phyloP scores from a whole-genome alignment of 768 basidiomycete species.

The Boletus barrowsii region DNA sequence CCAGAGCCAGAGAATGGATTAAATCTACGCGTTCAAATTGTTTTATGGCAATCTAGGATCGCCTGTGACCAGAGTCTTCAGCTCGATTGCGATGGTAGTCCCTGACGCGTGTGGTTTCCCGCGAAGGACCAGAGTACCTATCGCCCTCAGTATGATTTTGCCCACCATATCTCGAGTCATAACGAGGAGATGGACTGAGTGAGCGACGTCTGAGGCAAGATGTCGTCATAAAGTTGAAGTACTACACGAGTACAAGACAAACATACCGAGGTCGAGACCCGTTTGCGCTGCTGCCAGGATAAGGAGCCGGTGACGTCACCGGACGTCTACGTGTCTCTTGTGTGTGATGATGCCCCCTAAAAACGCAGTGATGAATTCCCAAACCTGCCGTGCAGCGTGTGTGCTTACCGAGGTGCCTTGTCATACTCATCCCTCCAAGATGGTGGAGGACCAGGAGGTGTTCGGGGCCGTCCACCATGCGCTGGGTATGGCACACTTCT shows the following conservation, averaged over 20 bases:
- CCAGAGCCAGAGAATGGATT: not conserved
- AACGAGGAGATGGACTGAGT: slow-evolving; percentile 57
- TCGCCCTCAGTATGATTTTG: slow-evolving; percentile 38
- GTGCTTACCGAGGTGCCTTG: slow-evolving; percentile 49
- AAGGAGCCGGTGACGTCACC: slow-evolving; percentile 51
- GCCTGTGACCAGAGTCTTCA: slow-evolving; percentile 29
- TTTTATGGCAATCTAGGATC: slow-evolving; percentile 18
- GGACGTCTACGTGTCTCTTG: slow-evolving; percentile 47
- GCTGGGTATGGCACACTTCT: slow-evolving; percentile 42
- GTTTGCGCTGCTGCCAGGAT: slow-evolving; percentile 42
- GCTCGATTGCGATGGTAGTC: slow-evolving; percentile 42
- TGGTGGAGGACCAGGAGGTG: slow-evolving; percentile 54
- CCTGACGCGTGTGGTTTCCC: slow-evolving; percentile 32
- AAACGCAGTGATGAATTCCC: not conserved
- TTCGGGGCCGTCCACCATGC: slow-evolving; percentile 47
- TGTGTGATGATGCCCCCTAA: slow-evolving; percentile 16
- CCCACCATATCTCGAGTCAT: slow-evolving; percentile 53
- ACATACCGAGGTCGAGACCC: slow-evolving; percentile 42
- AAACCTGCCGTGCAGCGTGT: not conserved
- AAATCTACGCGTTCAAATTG: slow-evolving; percentile 4
- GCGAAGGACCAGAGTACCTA: slow-evolving; percentile 45
- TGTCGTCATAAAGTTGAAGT: not conserved
- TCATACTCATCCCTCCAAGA: slow-evolving; percentile 64
- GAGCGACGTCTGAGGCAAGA: slow-evolving; percentile 58
- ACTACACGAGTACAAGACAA: not conserved